Evolutionary conservation across 495 filamentous ascomycete genomes (phyloP).

Genomic region (Hypoxylon crocopeplum): DNA sequence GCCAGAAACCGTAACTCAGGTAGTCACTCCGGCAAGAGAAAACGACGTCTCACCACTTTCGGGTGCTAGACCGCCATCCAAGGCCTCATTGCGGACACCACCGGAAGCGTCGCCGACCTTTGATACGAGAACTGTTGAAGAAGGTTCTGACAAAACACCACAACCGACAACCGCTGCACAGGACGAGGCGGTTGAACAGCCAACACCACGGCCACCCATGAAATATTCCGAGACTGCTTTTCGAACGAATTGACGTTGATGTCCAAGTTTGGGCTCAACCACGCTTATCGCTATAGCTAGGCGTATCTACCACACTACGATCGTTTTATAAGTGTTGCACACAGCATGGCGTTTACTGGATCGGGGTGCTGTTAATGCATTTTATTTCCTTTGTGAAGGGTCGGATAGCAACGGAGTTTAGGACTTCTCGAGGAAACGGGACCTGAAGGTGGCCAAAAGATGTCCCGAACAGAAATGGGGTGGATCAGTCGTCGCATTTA

Average conservation of each 20-base stretch:
- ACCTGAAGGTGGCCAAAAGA: constrained; percentile 13
- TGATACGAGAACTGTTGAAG: not conserved
- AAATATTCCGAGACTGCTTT: constrained; percentile 21
- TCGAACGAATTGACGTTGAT: constrained; percentile 4
- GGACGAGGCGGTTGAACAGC: constrained; percentile 25
- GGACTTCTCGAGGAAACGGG: constrained; percentile 13
- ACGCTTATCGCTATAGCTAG: not conserved
- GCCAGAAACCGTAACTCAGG: constrained; percentile 47
- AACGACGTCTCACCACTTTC: constrained; percentile 21
- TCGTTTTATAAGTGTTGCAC: constrained; percentile 29
- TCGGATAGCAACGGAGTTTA: constrained; percentile 37
- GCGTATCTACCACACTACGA: constrained; percentile 10
- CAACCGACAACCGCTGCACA: constrained; percentile 16
- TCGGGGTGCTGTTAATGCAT: constrained; percentile 29
- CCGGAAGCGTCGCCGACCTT: constrained; percentile 26
- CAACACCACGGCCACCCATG: constrained; percentile 26
- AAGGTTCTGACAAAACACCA: constrained; percentile 33
- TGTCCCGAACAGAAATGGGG: constrained; percentile 24
- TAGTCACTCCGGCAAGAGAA: constrained; percentile 49
- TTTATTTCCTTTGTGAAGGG: constrained; percentile 36
- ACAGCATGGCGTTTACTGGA: constrained; percentile 41
- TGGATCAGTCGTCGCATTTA: constrained; percentile 34
- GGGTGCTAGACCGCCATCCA: constrained; percentile 10
- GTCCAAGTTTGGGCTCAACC: not conserved
- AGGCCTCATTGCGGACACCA: constrained; percentile 19